phyloP scores from a whole-genome alignment of 176 grass and related monocot species.

The Elymus sibiricus region DNA sequence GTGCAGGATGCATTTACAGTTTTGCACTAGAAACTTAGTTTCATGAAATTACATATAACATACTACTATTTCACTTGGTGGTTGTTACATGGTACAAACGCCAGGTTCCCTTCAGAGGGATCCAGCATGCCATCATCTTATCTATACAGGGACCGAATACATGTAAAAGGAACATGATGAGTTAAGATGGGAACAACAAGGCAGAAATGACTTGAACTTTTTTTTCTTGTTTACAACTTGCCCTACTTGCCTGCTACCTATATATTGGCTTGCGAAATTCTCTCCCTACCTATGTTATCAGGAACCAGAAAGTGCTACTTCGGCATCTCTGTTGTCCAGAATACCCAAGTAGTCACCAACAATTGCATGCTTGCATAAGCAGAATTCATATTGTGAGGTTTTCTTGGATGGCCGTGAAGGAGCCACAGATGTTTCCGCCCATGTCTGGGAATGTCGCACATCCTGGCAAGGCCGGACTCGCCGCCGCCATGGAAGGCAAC shows the following conservation, averaged over 20 bases:
- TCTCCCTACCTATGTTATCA: slow-evolving; percentile 15
- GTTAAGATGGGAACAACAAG: not conserved
- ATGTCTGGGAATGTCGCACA: slow-evolving; percentile 55
- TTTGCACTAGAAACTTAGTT: slow-evolving; percentile 1
- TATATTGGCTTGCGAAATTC: not conserved
- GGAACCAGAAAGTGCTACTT: not conserved
- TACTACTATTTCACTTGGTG: not conserved
- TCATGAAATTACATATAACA: not conserved
- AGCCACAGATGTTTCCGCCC: slow-evolving; percentile 70
- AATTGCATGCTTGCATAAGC: not conserved
- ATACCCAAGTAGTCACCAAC: not conserved
- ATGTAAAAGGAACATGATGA: not conserved
- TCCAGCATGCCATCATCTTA: not conserved
- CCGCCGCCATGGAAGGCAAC: too few relatives aligned
- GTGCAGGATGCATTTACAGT: slow-evolving; percentile 21
- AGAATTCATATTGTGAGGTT: slow-evolving; percentile 60
- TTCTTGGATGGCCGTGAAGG: slow-evolving; percentile 58
- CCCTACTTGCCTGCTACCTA: slow-evolving; percentile 13
- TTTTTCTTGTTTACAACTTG: not conserved
- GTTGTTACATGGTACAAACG: not conserved
- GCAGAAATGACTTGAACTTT: not conserved
- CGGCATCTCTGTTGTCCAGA: not conserved
- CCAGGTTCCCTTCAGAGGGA: not conserved
- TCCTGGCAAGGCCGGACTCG: slow-evolving; percentile 18
- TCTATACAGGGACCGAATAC: slow-evolving; percentile 9